A percentile compares a stretch with the other conserved stretches of the same genome.
phyloP scores from a whole-genome alignment of 768 basidiomycete genomes.

The Nevesoporus exiguus region DNA sequence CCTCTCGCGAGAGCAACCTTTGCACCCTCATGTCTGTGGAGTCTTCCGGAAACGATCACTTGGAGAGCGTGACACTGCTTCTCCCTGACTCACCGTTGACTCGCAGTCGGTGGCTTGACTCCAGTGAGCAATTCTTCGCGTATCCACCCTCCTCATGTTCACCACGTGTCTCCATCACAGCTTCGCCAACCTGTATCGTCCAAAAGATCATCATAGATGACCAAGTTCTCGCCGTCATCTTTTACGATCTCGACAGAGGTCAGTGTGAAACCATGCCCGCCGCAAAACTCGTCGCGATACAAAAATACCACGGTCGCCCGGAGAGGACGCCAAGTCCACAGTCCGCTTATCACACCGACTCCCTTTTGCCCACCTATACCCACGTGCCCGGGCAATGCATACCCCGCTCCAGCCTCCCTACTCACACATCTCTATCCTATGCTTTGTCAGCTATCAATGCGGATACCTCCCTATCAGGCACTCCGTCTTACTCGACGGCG shows the following conservation, averaged over 20 bases:
- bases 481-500: slow-evolving; percentile 27
- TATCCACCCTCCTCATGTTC: slow-evolving; percentile 23
- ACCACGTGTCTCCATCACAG: slow-evolving; percentile 38
- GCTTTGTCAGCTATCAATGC: slow-evolving; percentile 39
- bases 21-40: slow-evolving; percentile 40
- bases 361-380: slow-evolving; percentile 31
- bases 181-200: slow-evolving; percentile 52
- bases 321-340: slow-evolving; percentile 29
- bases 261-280: slow-evolving; percentile 49
- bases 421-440: slow-evolving; percentile 42
- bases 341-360: slow-evolving; percentile 29
- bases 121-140: slow-evolving; percentile 44
- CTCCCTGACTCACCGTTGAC: slow-evolving; percentile 66
- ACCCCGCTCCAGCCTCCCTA: slow-evolving; percentile 30
- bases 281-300: slow-evolving; percentile 56
- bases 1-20: slow-evolving; percentile 50
- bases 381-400: slow-evolving; percentile 34
- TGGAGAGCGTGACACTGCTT: slow-evolving; percentile 50
- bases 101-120: slow-evolving; percentile 68
- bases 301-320: slow-evolving; percentile 35
- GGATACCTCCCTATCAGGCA: slow-evolving; percentile 19
- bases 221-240: slow-evolving; percentile 56
- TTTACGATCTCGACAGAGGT: slow-evolving; percentile 66
- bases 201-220: slow-evolving; percentile 71
- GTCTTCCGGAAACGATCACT: slow-evolving; percentile 40